Base-by-base conservation (phyloP, 2,329 filamentous ascomycete genomes). In the Xylaria hypoxylon region DNA sequence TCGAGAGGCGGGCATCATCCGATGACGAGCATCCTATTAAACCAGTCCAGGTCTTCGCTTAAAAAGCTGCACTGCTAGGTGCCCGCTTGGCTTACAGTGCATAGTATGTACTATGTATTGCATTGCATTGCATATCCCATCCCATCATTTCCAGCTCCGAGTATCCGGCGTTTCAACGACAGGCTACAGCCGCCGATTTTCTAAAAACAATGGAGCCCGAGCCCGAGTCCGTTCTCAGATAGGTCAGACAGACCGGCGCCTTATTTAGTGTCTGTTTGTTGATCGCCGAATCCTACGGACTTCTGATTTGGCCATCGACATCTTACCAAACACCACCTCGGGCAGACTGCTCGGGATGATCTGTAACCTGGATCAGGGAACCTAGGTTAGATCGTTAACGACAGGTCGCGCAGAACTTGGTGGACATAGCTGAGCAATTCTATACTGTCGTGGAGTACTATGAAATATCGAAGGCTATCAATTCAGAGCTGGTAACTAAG, bases 181-280 rank as follows among this genome's bases (percentile, higher is more conserved):
- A 42, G 56, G 52, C n/a, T n/a, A n/a, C n/a, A n/a, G n/a, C 53
- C 11, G 45, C 63, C 52, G 56, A 55, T 33, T 31, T 40, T 67
- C 8, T 31, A 13, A 28, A 50, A 48, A 42, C 24, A 62, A 62
- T 68, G 62, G 65, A 68, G 58, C 28, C 65, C 61, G 56, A 58
- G 13, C 7, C 59, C 51, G 59, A 45, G 44, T 48, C 60, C 55
- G 51, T 56, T 22, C 44, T 50, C 2, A 22, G 33, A 56, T 48
- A 53, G 45, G 38, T 26, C 31, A 52, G 28, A 24, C 55, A 35
- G 31, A 8, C 40, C 57, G 50, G 31, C n/a, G 28, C 47, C n/a
- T 42, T 50, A 35, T 33, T n/a, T 56, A 51, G 51, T 38, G 35
- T 56, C 10, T 33, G 59, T 28, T 51, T 11, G 24, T 38, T 59